Base-by-base conservation (phyloP, 1,139 yeast genomes). In the Saccharomycopsis hybrid region DNA sequence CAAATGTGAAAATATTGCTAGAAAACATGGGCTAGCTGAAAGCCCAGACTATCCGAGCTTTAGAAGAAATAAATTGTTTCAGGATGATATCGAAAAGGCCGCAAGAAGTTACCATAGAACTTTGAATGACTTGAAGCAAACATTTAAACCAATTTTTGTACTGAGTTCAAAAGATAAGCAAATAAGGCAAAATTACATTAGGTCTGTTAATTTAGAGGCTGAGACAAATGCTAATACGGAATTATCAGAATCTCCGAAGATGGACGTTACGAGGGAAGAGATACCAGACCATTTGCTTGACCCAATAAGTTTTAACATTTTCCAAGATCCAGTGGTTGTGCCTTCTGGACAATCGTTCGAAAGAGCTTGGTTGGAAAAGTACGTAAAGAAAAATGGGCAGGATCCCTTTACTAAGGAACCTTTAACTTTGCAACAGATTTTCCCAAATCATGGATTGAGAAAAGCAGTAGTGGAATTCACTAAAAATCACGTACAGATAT, bases 351-450 rank as follows among this genome's bases (percentile, higher is more conserved):
- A 43, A 9, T 11, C 29, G 31, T 43, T 31, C 25, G 46, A 43
- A 28, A 18, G 30, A 33, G 8, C 7, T 5, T 18, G 13, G 13
- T 13, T 43, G 5, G 30, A 29, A 25, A 29, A 28, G 9, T 43
- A 32, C 13, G 27, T 43, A 5, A n/a, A 13, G 5, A 33, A 33
- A 28, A 25, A 32, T 35, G 24, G 27, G 13, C 5, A 5, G n/a
- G 46, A 43, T 35, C 46, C 46, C 9, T 8, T 43, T 32, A 11
- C 39, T 11, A 32, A 43, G n/a, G 32, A 43, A n/a, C 46, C 46
- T 3, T 33, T 43, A 28, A 31, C 31, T 7, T 24, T 25, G 28
- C 11, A 24, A 7, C 46, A 43, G 32, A 13, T 43, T 5, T 43
- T 13, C 13, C 39, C 40, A 9, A 43, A 43, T 28, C 9, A 32